phyloP scores from a whole-genome alignment of 345 rosid genomes.

The Brassica juncea region DNA sequence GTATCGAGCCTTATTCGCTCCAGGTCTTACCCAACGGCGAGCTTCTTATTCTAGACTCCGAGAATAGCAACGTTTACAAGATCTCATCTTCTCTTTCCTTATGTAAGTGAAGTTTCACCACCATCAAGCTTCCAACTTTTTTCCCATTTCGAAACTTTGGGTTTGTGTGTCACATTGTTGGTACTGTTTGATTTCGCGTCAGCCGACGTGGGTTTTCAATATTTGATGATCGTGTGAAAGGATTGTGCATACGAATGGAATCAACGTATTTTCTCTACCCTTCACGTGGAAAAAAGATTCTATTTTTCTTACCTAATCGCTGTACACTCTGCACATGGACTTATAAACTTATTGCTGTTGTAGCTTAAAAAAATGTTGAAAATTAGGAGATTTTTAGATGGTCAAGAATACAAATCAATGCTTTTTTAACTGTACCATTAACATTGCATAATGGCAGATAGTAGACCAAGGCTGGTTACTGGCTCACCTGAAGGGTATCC shows the following conservation, averaged over 20 bases:
- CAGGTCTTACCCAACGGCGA: slow-evolving; percentile 83
- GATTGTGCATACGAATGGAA: slow-evolving; percentile 27
- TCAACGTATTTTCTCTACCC: neutral
- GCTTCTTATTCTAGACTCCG: slow-evolving; percentile 80
- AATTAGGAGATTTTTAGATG: slow-evolving; percentile 7
- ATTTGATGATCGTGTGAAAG: slow-evolving; percentile 20
- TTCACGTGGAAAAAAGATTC: slow-evolving; percentile 28
- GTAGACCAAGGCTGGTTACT: slow-evolving; percentile 82
- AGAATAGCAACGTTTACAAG: slow-evolving; percentile 83
- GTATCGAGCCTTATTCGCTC: slow-evolving; percentile 80
- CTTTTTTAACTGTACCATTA: neutral
- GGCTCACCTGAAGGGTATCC: slow-evolving; percentile 85
- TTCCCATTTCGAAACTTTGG: neutral
- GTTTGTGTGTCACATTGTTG: slow-evolving; percentile 2
- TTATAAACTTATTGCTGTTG: neutral
- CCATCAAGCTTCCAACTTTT: neutral
- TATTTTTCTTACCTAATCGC: slow-evolving; percentile 22
- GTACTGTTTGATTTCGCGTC: slow-evolving; percentile 20
- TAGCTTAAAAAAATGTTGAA: neutral
- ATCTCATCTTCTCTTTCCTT: slow-evolving; percentile 79
- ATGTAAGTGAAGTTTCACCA: slow-evolving; percentile 62
- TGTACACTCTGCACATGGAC: slow-evolving; percentile 23
- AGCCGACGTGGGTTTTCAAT: slow-evolving; percentile 14
- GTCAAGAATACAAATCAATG: slow-evolving; percentile 3
- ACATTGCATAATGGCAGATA: slow-evolving; percentile 36